Evolutionary conservation across 352 stramenopile species (phyloP), one percentile per base, ranked within the genome.

Genomic region (Hyphochytrium catenoides): DNA sequence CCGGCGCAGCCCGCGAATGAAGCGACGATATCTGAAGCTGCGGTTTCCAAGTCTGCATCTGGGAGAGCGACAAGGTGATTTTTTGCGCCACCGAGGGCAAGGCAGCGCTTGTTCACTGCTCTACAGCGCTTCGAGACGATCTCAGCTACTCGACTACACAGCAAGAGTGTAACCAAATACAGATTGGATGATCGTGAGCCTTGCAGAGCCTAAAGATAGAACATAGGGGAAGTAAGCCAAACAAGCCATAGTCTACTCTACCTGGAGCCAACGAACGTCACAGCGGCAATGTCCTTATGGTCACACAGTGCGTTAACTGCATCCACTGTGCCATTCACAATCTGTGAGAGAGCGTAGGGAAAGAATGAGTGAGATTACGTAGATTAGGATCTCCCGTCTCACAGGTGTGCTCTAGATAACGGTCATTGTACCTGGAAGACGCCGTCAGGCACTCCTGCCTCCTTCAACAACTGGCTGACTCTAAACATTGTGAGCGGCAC

Each of bases 31-130:
- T 96, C 86, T 20, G 75, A 75, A 11, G 84, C 62, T 8, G 90
- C 69, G 34, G 79, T 65, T 1, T 93, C 79, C 6, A 70, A 34
- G 36, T 95, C 71, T 18, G 83, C 92, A 52, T 97, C 86, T 0
- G 75, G 73, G 34, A 97, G 51, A 0, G 84, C 84, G 20, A 97
- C 70, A 2, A 97, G 52, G 57, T 97, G 90, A 57, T 98, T 97
- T 63, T 98, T 96, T 1, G 90, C 88, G 15, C 87, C 90, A 4
- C 87, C 87, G 0, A 97, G 49, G 4, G 87, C 84, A 0, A 93
- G 74, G 21, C 93, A 87, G 14, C 85, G 74, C 56, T 97, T 98
- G 47, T 93, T 68, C 1, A 86, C 46, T 6, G 56, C 58, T 14
- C 73, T 62, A 53, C 82, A 93, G 24, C 74, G 65, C 23, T 82